phyloP scores from a whole-genome alignment of 2,329 filamentous ascomycete species.

The Paramyrothecium roridum region DNA sequence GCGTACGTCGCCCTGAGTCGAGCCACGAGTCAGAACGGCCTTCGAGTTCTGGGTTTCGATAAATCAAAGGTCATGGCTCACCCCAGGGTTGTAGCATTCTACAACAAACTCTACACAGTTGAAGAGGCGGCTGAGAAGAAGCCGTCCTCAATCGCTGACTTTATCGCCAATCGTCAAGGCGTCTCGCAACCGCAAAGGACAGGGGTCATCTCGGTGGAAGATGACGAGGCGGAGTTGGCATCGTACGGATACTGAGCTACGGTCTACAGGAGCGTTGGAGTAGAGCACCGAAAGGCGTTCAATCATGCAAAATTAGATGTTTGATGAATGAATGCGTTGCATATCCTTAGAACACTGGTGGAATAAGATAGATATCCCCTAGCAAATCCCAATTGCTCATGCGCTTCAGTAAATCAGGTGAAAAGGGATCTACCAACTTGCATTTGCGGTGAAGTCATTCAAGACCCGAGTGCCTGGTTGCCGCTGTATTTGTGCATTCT shows the following conservation, averaged over 20 bases:
- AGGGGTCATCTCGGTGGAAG: conserved; percentile 34
- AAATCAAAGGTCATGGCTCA: conserved; percentile 93
- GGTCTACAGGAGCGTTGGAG: neutral
- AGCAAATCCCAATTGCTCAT: too few relatives aligned
- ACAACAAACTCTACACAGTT: conserved; percentile 74
- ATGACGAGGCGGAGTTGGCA: conserved; percentile 48
- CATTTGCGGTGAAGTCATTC: too few relatives aligned
- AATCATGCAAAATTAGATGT: too few relatives aligned
- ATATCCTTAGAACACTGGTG: too few relatives aligned
- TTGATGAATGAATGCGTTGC: too few relatives aligned
- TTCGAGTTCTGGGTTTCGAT: conserved; percentile 88
- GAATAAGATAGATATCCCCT: too few relatives aligned
- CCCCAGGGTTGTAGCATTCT: conserved; percentile 80
- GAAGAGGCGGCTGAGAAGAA: conserved; percentile 46
- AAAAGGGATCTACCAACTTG: neutral
- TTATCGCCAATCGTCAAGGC: conserved; percentile 31
- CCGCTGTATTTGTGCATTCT: neutral
- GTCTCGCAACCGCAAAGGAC: conserved; percentile 13
- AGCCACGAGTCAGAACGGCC: conserved; percentile 79
- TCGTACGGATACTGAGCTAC: conserved; percentile 36
- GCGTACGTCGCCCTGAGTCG: conserved; percentile 95
- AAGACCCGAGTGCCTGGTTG: too few relatives aligned
- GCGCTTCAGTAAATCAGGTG: neutral
- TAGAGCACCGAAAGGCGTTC: too few relatives aligned
- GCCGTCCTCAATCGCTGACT: conserved; percentile 32